Evolutionary conservation across 805 yeast genomes (phyloP).

Genomic region (Spathaspora gorwiae): DNA sequence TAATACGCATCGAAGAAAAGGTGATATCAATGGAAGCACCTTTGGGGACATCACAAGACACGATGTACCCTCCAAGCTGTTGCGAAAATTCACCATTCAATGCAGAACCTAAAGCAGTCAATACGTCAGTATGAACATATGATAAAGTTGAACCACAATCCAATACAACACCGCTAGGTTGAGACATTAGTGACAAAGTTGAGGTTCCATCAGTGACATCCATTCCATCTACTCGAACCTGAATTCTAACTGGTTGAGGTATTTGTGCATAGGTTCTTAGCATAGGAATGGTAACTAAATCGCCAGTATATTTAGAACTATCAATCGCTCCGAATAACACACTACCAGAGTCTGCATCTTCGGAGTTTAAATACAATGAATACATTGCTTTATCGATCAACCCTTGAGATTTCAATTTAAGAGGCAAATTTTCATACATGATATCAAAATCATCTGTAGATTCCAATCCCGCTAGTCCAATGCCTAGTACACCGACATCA

Average conservation of each 20-base stretch:
- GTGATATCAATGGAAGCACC: constrained; percentile 30
- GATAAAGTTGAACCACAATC: constrained; percentile 36
- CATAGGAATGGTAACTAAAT: constrained; percentile 30
- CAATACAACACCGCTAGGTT: constrained; percentile 20
- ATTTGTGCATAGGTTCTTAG: constrained; percentile 8
- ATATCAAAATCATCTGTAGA: constrained; percentile 38
- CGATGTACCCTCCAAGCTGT: constrained; percentile 40
- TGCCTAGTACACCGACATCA: constrained; percentile 66
- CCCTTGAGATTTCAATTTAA: constrained; percentile 29
- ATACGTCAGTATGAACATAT: constrained; percentile 39
- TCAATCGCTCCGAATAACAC: constrained; percentile 43
- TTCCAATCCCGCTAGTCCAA: constrained; percentile 69
- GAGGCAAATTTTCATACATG: constrained; percentile 36
- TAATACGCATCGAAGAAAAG: constrained; percentile 56
- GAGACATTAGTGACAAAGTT: constrained; percentile 13
- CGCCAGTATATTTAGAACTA: constrained; percentile 35
- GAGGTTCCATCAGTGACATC: constrained; percentile 10
- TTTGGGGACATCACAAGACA: constrained; percentile 35
- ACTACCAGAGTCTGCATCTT: constrained; percentile 23
- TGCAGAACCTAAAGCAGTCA: constrained; percentile 29
- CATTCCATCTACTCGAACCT: constrained; percentile 44
- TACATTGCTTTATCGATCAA: constrained; percentile 28
- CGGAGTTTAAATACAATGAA: constrained; percentile 32
- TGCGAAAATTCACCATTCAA: constrained; percentile 40
- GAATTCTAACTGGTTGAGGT: constrained; percentile 39